Evolutionary conservation across 192 early-diverging fungal genomes (phyloP).

Genomic region (Coemansia sp.): DNA sequence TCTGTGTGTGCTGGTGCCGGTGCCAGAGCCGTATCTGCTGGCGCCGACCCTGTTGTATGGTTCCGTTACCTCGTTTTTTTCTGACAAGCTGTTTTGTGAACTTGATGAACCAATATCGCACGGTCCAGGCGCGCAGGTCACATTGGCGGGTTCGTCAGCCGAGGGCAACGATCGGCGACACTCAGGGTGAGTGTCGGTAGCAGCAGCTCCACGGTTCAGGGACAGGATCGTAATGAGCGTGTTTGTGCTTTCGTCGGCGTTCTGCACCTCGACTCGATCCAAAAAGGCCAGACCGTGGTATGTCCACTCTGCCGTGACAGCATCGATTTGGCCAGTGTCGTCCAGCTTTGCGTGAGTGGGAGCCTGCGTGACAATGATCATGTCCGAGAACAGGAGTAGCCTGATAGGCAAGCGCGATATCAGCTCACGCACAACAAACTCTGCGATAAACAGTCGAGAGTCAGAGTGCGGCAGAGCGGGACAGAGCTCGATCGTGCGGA

Average conservation of each 20-base stretch:
- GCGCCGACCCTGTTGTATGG: slow-evolving; percentile 13
- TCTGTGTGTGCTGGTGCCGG: not conserved
- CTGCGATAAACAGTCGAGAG: slow-evolving; percentile 36
- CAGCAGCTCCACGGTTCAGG: slow-evolving; percentile 33
- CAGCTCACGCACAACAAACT: slow-evolving; percentile 49
- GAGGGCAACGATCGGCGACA: slow-evolving; percentile 40
- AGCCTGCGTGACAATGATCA: slow-evolving; percentile 50
- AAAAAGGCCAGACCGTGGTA: slow-evolving; percentile 49
- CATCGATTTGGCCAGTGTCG: slow-evolving; percentile 21
- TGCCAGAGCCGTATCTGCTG: slow-evolving; percentile 12
- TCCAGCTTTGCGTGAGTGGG: slow-evolving; percentile 34
- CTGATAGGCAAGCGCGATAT: slow-evolving; percentile 51
- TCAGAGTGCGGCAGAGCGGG: slow-evolving; percentile 38
- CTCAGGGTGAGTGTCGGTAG: slow-evolving; percentile 4
- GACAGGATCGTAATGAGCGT: slow-evolving; percentile 54
- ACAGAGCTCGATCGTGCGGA: slow-evolving; percentile 39
- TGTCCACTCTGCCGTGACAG: slow-evolving; percentile 34
- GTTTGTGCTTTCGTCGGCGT: slow-evolving; percentile 47
- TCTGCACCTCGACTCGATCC: slow-evolving; percentile 53
- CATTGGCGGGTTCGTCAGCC: slow-evolving; percentile 7
- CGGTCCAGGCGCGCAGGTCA: slow-evolving; percentile 15
- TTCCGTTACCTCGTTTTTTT: slow-evolving; percentile 13
- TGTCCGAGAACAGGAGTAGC: slow-evolving; percentile 46
- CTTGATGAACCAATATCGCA: slow-evolving; percentile 3
- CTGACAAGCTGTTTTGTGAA: slow-evolving; percentile 16